phyloP scores from a whole-genome alignment of 169 alveolate species.

The Blepharisma undulans region DNA sequence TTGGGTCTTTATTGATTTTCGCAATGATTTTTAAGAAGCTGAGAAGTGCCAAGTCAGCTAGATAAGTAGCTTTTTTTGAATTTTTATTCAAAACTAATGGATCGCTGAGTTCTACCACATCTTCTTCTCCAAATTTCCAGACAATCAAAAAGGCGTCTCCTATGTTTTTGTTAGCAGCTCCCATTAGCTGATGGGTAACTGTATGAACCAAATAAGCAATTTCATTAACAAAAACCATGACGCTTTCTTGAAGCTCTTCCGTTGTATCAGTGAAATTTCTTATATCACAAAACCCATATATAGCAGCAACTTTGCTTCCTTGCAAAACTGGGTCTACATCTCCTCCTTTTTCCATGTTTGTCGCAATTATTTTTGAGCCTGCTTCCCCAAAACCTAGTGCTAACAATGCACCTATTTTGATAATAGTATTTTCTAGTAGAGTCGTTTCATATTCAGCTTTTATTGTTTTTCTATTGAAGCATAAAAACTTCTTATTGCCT shows the following conservation, averaged over 20 bases:
- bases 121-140: conserved; percentile 75
- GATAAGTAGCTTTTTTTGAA: background rate
- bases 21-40: conserved; percentile 76
- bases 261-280: conserved; percentile 83
- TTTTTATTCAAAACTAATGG: background rate
- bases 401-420: conserved; percentile 81
- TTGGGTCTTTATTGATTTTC: conserved; percentile 75
- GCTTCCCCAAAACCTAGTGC: conserved; percentile 90
- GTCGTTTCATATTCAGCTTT: conserved; percentile 68
- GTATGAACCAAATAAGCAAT: conserved; percentile 85
- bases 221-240: conserved; percentile 85
- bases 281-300: conserved; percentile 87
- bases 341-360: conserved; percentile 75
- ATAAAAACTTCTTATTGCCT: background rate
- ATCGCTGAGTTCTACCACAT: conserved; percentile 38
- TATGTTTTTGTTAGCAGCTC: conserved; percentile 86
- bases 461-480: background rate
- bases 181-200: conserved; percentile 76
- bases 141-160: conserved; percentile 89
- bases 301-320: conserved; percentile 81
- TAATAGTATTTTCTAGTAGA: conserved; percentile 78
- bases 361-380: conserved; percentile 85
- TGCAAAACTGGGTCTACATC: conserved; percentile 85
- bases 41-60: background rate
- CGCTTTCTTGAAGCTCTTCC: conserved; percentile 80